Percentiles rank a stretch among this genome's conserved stretches.
phyloP scores from a whole-genome alignment of 192 early-diverging fungal species.

The Coemansia furcata region DNA sequence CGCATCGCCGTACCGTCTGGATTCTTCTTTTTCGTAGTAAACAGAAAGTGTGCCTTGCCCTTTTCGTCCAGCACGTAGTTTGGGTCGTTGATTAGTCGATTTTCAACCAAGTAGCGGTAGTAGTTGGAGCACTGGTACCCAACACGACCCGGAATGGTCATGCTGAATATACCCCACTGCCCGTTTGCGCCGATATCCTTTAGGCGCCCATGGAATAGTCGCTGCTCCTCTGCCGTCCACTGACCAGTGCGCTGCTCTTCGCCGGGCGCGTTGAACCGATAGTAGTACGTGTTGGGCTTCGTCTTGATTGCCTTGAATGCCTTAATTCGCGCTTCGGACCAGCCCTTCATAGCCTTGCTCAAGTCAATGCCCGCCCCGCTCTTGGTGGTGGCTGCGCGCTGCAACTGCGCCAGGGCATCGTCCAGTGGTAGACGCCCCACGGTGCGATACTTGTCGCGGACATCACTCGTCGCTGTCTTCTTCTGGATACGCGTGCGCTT shows the following conservation, averaged over 20 bases:
- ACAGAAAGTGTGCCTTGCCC: slow-evolving; percentile 88
- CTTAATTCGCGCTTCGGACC: slow-evolving; percentile 90
- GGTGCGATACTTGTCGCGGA: slow-evolving; percentile 71
- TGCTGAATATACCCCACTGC: slow-evolving; percentile 97
- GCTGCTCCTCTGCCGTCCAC: slow-evolving; percentile 87
- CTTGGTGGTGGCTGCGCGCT: slow-evolving; percentile 51
- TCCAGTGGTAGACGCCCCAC: slow-evolving; percentile 77
- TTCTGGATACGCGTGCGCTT: slow-evolving; percentile 77
- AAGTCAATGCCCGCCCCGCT: slow-evolving; percentile 71
- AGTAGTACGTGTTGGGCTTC: slow-evolving; percentile 97
- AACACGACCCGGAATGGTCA: slow-evolving; percentile 92
- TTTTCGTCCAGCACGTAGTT: slow-evolving; percentile 91
- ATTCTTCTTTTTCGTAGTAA: slow-evolving; percentile 78
- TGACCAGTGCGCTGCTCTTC: slow-evolving; percentile 90
- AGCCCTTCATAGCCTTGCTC: slow-evolving; percentile 90
- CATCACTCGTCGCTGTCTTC: slow-evolving; percentile 76
- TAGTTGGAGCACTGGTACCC: slow-evolving; percentile 99
- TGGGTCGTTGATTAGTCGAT: slow-evolving; percentile 80
- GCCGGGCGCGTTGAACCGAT: slow-evolving; percentile 95
- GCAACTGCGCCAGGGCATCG: slow-evolving; percentile 85
- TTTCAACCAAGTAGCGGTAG: slow-evolving; percentile 87
- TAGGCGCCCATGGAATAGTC: slow-evolving; percentile 80
- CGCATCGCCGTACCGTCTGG: slow-evolving; percentile 75
- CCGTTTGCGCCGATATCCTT: slow-evolving; percentile 89
- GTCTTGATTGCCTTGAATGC: slow-evolving; percentile 92